These are phyloP conservation scores for Didymella keratinophila DNA, from an alignment of 2,329 filamentous ascomycete species.

Conservation along the genomic window DNA sequence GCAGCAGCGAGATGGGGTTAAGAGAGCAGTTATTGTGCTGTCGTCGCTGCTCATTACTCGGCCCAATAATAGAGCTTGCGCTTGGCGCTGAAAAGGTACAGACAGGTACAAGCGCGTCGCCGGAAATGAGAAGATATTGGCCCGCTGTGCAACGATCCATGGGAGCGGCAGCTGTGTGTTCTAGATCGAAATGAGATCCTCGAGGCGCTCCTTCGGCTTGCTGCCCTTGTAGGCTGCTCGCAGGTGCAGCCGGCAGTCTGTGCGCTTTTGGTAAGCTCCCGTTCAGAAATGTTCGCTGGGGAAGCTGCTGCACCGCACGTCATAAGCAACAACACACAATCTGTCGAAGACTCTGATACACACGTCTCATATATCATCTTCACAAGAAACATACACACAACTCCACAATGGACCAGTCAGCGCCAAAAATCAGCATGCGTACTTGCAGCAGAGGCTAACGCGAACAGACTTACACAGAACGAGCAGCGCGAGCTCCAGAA, in stretches of 20 bases:
- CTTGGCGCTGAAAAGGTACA: conserved; percentile 29
- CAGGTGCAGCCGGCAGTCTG: conserved; percentile 7
- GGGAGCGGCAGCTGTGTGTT: conserved; percentile 11
- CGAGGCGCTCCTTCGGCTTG: conserved; percentile 10
- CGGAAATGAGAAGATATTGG: conserved; percentile 25
- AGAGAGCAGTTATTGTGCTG: conserved; percentile 17
- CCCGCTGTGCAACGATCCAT: conserved; percentile 23
- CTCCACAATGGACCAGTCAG: conserved; percentile 50
- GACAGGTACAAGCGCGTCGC: conserved; percentile 26
- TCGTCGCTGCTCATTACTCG: conserved; percentile 25
- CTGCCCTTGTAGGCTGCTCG: conserved; percentile 6
- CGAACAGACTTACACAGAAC: conserved; percentile 69
- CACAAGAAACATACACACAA: not conserved
- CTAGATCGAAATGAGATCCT: conserved; percentile 15
- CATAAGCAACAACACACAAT: conserved; percentile 20
- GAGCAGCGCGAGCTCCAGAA: conserved; percentile 93
- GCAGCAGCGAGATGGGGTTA: conserved; percentile 8
- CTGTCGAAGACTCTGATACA: not conserved
- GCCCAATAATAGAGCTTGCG: conserved; percentile 34
- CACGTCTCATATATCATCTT: not conserved
- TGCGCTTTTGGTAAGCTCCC: not conserved
- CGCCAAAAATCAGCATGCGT: not conserved
- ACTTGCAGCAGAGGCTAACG: conserved; percentile 23
- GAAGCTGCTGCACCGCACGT: conserved; percentile 16
- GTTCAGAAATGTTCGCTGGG: conserved; percentile 10